Conservation (phyloP, 1,284 basidiomycete genomes). For the Marasmius tenuissimus region DNA sequence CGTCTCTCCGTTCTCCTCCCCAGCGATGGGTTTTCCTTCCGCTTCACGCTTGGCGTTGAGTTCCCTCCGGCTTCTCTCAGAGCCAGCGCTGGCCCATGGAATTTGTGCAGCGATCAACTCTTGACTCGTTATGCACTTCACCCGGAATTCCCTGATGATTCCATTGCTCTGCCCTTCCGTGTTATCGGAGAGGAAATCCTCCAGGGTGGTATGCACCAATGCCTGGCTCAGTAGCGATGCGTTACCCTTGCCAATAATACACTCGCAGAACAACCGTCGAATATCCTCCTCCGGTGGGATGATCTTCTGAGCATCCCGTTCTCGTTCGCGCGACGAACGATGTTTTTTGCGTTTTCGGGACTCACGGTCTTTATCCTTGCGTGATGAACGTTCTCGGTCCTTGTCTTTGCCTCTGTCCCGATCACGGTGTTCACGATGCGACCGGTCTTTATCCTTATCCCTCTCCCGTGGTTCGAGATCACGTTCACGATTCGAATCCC, state of each 20-base stretch:
- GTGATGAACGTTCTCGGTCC: neutral
- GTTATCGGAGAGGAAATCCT: constrained; percentile 46
- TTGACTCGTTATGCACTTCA: constrained; percentile 69
- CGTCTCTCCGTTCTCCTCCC: constrained; percentile 36
- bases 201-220: constrained; percentile 62
- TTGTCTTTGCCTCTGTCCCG: neutral
- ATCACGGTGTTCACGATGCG: constrained; percentile 1
- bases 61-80: constrained; percentile 48
- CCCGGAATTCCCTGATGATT: constrained; percentile 75
- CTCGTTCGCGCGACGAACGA: constrained; percentile 28
- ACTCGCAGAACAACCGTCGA: constrained; percentile 74
- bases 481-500: neutral
- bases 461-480: constrained; percentile 1
- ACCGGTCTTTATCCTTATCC: neutral
- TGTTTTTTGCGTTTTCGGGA: constrained; percentile 21
- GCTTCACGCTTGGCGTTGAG: constrained; percentile 11
- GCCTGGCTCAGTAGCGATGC: constrained; percentile 66
- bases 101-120: constrained; percentile 76
- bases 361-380: neutral
- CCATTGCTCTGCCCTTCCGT: constrained; percentile 26
- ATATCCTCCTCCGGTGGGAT: constrained; percentile 79
- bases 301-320: constrained; percentile 32
- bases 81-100: constrained; percentile 75
- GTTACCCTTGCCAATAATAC: constrained; percentile 72
- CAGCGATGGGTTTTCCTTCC: constrained; percentile 13